phyloP scores from a whole-genome alignment of 345 rosid species.

The Erodium maritimum region DNA sequence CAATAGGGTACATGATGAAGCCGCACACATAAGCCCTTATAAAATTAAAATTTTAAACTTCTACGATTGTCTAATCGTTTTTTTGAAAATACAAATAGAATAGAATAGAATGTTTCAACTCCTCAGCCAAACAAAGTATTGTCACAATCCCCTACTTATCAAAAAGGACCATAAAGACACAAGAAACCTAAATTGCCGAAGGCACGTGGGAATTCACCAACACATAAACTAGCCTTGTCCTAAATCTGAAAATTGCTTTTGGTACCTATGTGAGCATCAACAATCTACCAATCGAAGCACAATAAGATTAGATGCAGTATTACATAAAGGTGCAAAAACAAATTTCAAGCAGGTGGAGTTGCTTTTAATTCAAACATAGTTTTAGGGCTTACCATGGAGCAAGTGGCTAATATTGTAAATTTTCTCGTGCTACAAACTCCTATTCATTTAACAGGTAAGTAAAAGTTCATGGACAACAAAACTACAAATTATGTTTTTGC shows the following conservation, averaged over 20 bases:
- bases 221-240: not conserved
- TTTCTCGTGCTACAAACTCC: no score
- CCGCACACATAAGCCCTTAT: not conserved
- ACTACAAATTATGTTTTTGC: no score
- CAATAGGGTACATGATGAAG: not conserved
- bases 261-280: not conserved
- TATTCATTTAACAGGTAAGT: no score
- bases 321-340: not conserved
- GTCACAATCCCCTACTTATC: not conserved
- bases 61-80: not conserved
- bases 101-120: not conserved
- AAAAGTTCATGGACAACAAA: no score
- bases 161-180: not conserved
- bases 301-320: not conserved
- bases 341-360: no score
- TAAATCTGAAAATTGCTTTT: not conserved
- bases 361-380: no score
- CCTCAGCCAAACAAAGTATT: not conserved
- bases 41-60: no score
- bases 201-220: not conserved
- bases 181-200: not conserved
- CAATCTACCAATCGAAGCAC: not conserved
- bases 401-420: no score
- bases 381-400: no score
- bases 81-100: no score